A percentile compares a stretch with the other conserved stretches of the same genome.
phyloP scores from a whole-genome alignment of 148 eudicot species.

The Diospyros kaki region DNA sequence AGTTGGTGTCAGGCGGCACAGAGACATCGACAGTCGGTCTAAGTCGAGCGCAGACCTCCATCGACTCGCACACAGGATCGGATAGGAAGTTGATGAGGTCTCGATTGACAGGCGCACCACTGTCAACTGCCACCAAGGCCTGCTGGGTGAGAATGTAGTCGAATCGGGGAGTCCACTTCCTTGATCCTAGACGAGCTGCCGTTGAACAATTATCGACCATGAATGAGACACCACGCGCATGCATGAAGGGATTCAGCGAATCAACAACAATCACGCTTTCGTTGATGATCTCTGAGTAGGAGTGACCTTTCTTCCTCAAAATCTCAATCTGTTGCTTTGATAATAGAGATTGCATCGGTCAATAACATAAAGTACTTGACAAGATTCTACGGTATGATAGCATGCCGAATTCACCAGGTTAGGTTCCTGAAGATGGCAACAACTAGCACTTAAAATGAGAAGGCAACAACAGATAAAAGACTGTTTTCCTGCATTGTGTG shows the following conservation, averaged over 20 bases:
- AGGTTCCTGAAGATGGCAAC: background rate
- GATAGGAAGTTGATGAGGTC: constrained; percentile 91
- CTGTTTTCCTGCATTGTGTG: background rate
- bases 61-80: constrained; percentile 82
- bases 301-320: constrained; percentile 95
- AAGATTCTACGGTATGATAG: background rate
- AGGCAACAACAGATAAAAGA: background rate
- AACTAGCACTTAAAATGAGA: background rate
- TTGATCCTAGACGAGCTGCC: constrained; percentile 86
- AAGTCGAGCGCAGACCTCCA: constrained; percentile 80
- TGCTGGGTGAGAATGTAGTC: constrained; percentile 89
- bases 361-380: background rate
- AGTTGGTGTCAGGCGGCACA: constrained; percentile 80
- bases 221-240: constrained; percentile 91
- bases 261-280: constrained; percentile 97
- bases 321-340: constrained; percentile 60
- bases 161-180: constrained; percentile 97
- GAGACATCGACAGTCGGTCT: constrained; percentile 95
- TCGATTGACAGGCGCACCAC: constrained; percentile 53
- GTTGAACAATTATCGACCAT: constrained; percentile 99
- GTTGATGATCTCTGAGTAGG: constrained; percentile 91
- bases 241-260: constrained; percentile 98
- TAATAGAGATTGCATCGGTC: background rate
- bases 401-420: background rate
- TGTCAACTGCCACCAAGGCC: constrained; percentile 87